Base-by-base conservation (phyloP, 768 basidiomycete species). In the Lyophyllum shimeji region DNA sequence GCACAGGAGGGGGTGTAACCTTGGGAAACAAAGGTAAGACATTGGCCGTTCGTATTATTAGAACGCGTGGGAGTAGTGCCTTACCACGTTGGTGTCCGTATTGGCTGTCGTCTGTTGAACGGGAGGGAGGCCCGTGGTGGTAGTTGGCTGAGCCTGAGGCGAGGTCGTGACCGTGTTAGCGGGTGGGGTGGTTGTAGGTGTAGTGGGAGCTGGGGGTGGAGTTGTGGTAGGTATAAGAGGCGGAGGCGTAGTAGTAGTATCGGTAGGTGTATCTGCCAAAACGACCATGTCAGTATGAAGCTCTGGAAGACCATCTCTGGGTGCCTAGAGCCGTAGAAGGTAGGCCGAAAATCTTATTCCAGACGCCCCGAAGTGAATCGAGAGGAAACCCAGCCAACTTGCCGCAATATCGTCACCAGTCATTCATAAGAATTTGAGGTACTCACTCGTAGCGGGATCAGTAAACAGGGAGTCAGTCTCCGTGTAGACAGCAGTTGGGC, bases 401-500 rank as follows among this genome's bases (percentile, higher is more conserved):
- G 9, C 27, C 39, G 50, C 37, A 8, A 51, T 40, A 39, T 47
- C 17, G 7, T 24, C 1, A 17, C n/a, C 17, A 20, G 12, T n/a
- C 18, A 25, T 20, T 29, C 7, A n/a, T n/a, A 15, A 55, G 7
- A 42, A 40, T 31, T 20, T 45, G 37, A 7, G 9, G 5, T 24
- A 44, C 55, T 59, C 39, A 57, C 53, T 34, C 21, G 47, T 34
- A 48, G 53, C 43, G n/a, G n/a, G 21, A 57, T 48, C n/a, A 51
- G 43, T 18, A 33, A 20, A 20, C 27, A 34, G n/a, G 13, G 58
- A 54, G 24, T 43, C 44, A 18, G 56, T 54, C 20, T 52, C 54
- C 15, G 62, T 53, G 49, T 56, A 63, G 8, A 33, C 5, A n/a
- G 51, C 56, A 15, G 63, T 64, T 2, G 65, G 65, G 31, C 57